These are phyloP conservation scores for Mycena pura DNA, from an alignment of 768 basidiomycete species.

Conservation along the genomic window DNA sequence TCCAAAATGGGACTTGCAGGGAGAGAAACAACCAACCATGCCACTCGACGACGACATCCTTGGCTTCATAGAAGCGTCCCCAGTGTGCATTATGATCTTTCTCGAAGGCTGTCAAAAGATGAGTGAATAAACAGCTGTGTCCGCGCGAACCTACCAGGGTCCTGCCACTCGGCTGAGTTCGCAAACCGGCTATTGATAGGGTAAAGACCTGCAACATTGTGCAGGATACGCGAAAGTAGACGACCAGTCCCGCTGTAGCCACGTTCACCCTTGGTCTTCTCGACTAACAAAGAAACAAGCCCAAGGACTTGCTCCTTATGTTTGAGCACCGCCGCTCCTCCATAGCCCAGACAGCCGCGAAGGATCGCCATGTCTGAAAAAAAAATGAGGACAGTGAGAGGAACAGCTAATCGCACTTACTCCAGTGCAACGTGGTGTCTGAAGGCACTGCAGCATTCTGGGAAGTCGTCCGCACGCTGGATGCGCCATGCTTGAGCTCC, in stretches of 20 bases:
- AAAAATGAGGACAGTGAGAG: background rate
- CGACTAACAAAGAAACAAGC: constrained; percentile 69
- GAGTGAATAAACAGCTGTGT: constrained; percentile 15
- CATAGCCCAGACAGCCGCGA: constrained; percentile 81
- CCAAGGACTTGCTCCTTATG: constrained; percentile 70
- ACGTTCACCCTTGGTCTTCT: constrained; percentile 86
- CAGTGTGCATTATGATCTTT: constrained; percentile 70
- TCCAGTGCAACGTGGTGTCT: constrained; percentile 93
- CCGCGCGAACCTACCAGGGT: constrained; percentile 59
- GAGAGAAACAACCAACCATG: constrained; percentile 57
- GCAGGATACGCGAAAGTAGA: constrained; percentile 75
- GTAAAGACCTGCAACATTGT: constrained; percentile 60
- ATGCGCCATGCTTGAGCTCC: constrained; percentile 90
- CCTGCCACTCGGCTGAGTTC: constrained; percentile 81
- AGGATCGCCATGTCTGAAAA: constrained; percentile 77
- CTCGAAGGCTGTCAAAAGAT: constrained; percentile 58
- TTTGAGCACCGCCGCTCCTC: constrained; percentile 68
- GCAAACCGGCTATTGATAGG: constrained; percentile 75
- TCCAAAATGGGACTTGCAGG: background rate
- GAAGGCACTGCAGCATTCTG: constrained; percentile 76
- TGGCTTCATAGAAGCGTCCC: constrained; percentile 80
- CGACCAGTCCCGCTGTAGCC: constrained; percentile 85
- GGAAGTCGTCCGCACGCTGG: constrained; percentile 82
- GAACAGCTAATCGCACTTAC: constrained; percentile 46
- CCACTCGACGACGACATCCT: constrained; percentile 89